These are phyloP conservation scores for Mucor circinelloides DNA, from an alignment of 371 early-diverging fungal species.

Conservation along the genomic window DNA sequence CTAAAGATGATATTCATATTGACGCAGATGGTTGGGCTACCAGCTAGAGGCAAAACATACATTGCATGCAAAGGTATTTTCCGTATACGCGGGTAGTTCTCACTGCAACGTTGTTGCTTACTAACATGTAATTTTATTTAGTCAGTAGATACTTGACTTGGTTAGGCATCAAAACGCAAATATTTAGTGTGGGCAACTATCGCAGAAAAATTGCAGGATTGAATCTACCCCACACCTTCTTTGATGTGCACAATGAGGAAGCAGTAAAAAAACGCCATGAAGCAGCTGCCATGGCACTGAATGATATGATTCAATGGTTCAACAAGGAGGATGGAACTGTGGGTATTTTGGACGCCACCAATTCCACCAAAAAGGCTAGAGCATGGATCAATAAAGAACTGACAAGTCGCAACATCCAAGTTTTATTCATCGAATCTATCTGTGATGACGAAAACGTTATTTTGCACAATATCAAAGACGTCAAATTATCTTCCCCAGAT, in stretches of 20 bases:
- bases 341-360: conserved; percentile 96
- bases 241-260: conserved; percentile 82
- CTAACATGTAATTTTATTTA: conserved; percentile 18
- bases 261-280: conserved; percentile 72
- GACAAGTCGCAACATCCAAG: conserved; percentile 72
- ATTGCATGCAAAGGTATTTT: conserved; percentile 86
- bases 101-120: background rate
- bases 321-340: conserved; percentile 71
- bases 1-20: background rate
- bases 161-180: conserved; percentile 90
- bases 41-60: conserved; percentile 90
- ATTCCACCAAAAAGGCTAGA: conserved; percentile 87
- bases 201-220: conserved; percentile 86
- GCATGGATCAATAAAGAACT: conserved; percentile 68
- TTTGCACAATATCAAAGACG: conserved; percentile 88
- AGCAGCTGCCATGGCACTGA: conserved; percentile 81
- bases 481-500: conserved; percentile 92
- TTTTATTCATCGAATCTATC: conserved; percentile 94
- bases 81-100: background rate
- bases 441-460: conserved; percentile 89
- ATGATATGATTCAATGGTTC: conserved; percentile 92
- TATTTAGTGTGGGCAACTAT: conserved; percentile 95
- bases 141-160: conserved; percentile 92
- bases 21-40: conserved; percentile 82
- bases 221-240: conserved; percentile 82